Evolutionary conservation across 805 yeast genomes (phyloP).

Genomic region (Metschnikowia matae): DNA sequence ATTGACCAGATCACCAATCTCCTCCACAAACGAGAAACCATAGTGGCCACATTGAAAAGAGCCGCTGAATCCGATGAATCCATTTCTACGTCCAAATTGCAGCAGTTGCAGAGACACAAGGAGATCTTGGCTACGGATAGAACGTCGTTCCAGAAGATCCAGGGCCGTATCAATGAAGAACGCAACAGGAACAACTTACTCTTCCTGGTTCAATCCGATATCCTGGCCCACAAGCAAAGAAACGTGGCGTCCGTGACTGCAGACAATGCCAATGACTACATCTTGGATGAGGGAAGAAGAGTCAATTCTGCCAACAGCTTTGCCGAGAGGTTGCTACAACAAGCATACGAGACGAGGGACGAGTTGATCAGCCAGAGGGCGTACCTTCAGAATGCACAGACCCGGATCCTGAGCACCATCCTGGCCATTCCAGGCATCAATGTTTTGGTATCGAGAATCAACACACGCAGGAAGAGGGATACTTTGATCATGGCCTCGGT

Average conservation of each 20-base stretch:
- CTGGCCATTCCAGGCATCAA: slow-evolving; percentile 80
- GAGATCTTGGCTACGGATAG: slow-evolving; percentile 72
- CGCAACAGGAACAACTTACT: slow-evolving; percentile 72
- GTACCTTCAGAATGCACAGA: slow-evolving; percentile 58
- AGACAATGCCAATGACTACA: slow-evolving; percentile 60
- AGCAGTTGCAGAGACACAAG: slow-evolving; percentile 78
- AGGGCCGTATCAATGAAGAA: slow-evolving; percentile 60
- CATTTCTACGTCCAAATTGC: slow-evolving; percentile 68
- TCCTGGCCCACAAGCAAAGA: slow-evolving; percentile 59
- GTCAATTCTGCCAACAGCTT: slow-evolving; percentile 68
- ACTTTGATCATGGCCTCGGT: slow-evolving; percentile 76
- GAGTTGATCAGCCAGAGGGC: slow-evolving; percentile 72
- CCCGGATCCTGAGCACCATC: slow-evolving; percentile 55
- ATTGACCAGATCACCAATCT: slow-evolving; percentile 24
- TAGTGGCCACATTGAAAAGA: slow-evolving; percentile 48
- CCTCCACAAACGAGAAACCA: slow-evolving; percentile 44
- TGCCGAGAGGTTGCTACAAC: slow-evolving; percentile 76
- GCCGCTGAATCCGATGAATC: slow-evolving; percentile 48
- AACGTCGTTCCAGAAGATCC: slow-evolving; percentile 56
- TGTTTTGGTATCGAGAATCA: slow-evolving; percentile 69
- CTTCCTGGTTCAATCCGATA: slow-evolving; percentile 73
- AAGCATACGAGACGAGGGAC: slow-evolving; percentile 87
- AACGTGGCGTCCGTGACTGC: slow-evolving; percentile 17
- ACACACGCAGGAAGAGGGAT: slow-evolving; percentile 85
- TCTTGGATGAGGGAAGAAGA: slow-evolving; percentile 70